Conservation (phyloP, 1,139 yeast genomes). For the Saccharomyces hybrid region DNA sequence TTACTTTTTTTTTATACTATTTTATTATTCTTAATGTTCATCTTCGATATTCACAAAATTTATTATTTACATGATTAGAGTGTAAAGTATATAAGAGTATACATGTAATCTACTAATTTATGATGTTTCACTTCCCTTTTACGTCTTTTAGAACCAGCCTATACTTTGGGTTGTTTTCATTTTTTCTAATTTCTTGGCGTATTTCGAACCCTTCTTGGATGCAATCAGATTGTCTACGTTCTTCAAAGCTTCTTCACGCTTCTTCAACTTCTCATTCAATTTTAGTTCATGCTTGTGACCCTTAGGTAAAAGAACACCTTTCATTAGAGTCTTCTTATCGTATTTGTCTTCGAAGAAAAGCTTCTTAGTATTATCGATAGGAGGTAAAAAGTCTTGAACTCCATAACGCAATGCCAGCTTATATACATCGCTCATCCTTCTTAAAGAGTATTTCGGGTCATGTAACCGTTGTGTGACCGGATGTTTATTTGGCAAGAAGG, state of each 20-base stretch:
- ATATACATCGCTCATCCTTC: conserved; percentile 79
- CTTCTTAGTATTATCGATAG: conserved; percentile 41
- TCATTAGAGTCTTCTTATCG: conserved; percentile 59
- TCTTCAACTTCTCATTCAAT: conserved; percentile 51
- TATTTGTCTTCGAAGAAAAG: conserved; percentile 76
- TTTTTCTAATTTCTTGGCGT: conserved; percentile 49
- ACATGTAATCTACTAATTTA: background rate
- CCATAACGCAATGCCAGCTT: conserved; percentile 81
- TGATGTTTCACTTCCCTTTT: background rate
- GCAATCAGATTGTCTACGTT: conserved; percentile 67
- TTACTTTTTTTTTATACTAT: background rate
- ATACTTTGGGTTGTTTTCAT: conserved; percentile 31
- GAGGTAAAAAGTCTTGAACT: conserved; percentile 69
- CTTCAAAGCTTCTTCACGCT: conserved; percentile 58
- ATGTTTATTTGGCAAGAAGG: conserved; percentile 80
- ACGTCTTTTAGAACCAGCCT: background rate
- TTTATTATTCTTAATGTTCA: background rate
- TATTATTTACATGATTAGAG: background rate
- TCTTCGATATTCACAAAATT: background rate
- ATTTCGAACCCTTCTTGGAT: conserved; percentile 55
- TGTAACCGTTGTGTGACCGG: conserved; percentile 74
- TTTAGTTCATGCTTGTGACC: conserved; percentile 75
- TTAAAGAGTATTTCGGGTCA: conserved; percentile 68
- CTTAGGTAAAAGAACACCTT: conserved; percentile 73
- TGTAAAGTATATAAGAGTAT: background rate